Base-by-base conservation (phyloP, 164 flowering plant genomes). In the Nymphaea colorata region DNA sequence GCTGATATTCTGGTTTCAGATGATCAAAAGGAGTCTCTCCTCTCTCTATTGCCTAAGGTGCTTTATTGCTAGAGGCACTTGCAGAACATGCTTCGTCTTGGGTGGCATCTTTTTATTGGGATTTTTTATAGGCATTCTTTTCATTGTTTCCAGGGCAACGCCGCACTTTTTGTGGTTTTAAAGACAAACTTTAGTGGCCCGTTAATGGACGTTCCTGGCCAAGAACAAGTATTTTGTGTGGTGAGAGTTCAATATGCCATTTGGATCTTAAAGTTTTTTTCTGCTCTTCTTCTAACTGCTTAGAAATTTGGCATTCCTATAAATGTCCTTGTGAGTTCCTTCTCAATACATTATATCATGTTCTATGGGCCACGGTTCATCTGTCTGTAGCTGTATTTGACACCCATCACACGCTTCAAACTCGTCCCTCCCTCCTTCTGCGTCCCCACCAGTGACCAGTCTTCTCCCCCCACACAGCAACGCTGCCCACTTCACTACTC, bases 181-280 rank as follows among this genome's bases (percentile, higher is more conserved):
- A 79, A 80, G 66, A 41, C 65, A 47, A 59, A 65, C 63, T 59
- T 66, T 64, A 71, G 41, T 72, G 70, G 41, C 25, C 57, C 68
- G 8, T 59, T 59, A 68, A 67, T 66, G 12, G 75, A 73, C 64
- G 47, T 61, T 8, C 42, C 67, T 62, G 69, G 71, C 75, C 62
- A 18, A 16, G 5, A 60, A 4, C 60, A 47, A 12, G 53, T 63
- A 4, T 68, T 84, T 62, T 80, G 87, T 69, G 87, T 84, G 85
- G 87, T 84, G 57, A 51, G 57, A 15, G 15, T 15, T 7, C 14
- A 4, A 3, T 15, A 7, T 51, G 36, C 36, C 36, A 25, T 25
- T 25, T 25, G 57, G 3, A 51, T 15, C 12, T 51, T 10, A 51
- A 51, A 51, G 8, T 15, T 15, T 51, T 51, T 12, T 51, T 51